Base-by-base conservation (phyloP, 441 rosid species). In the Euphorbia neoarborescens region DNA sequence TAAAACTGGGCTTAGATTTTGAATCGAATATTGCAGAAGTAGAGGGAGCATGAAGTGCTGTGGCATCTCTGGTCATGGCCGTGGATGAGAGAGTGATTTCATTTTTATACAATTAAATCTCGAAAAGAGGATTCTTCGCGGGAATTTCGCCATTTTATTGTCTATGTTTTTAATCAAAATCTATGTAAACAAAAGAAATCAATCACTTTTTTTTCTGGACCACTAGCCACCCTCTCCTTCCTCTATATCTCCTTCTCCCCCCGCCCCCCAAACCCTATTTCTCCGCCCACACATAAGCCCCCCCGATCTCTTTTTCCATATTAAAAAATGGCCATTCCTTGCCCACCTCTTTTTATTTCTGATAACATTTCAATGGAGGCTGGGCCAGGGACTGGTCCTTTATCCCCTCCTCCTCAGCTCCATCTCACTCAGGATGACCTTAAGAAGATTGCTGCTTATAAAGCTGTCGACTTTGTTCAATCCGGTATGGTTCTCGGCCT, bases 401-500 rank as follows among this genome's bases (percentile, higher is more conserved):
- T 73, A 32, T 71, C 71, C 19, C 30, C 83, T 38, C 67, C 81
- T 1, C 78, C 88, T 0, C 83, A 84, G 0, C 79, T 82, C 24
- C 50, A 77, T 9, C 81, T 87, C 27, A 81, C 94, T 70, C 97
- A 91, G 66, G 96, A 94, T 77, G 94, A 91, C 30, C 90, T 94
- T 35, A 94, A 94, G 77, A 84, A 80, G 54, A 86, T 89, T 50
- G 95, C 97, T 12, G 97, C 97, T 42, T 89, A 86, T 85, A 91
- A 91, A 70, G 99, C 99, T 35, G 99, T 91, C 0, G 97, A 91
- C 70, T 90, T 78, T 77, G 96, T 94, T 15, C 75, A 85, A 65
- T 94, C 99, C 66, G 99, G 99, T 14, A 94, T 94, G 99, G 96
- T 94, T 68, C 77, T 91, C 22, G 99, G 95, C 46, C 89, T 91